Percentiles rank a stretch among this genome's conserved stretches.
Evolutionary conservation across 169 alveolate species (phyloP).

Genomic region (Plasmodium gonderi): DNA sequence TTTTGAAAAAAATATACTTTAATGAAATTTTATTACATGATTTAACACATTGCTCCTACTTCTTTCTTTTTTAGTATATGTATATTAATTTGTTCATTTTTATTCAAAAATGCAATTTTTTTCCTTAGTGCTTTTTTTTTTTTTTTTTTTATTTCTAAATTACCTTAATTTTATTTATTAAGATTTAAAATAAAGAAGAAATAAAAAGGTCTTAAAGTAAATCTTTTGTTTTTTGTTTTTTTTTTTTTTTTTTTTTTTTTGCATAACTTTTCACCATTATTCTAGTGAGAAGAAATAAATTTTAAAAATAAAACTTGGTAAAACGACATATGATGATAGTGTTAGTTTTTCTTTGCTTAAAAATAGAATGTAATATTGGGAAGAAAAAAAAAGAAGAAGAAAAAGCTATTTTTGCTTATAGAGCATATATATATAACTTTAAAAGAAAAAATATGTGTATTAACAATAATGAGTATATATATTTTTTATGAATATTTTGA

Average conservation of each 20-base stretch:
- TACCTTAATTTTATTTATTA: constrained; percentile 40
- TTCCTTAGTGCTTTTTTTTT: constrained; percentile 8
- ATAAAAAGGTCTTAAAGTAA: constrained; percentile 25
- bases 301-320: constrained; percentile 25
- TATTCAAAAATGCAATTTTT: constrained; percentile 25
- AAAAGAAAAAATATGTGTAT: constrained; percentile 8
- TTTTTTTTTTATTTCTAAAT: constrained; percentile 21
- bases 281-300: background rate
- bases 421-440: background rate
- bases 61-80: constrained; percentile 63
- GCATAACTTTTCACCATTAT: background rate
- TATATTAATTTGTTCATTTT: constrained; percentile 63
- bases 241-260: constrained; percentile 24
- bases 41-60: constrained; percentile 17
- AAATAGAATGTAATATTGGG: constrained; percentile 4
- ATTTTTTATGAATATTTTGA: background rate
- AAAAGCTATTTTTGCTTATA: background rate
- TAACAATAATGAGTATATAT: background rate
- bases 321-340: background rate
- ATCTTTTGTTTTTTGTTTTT: too few species aligned
- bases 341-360: constrained; percentile 6
- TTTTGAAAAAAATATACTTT: constrained; percentile 16
- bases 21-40: constrained; percentile 59
- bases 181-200: constrained; percentile 13
- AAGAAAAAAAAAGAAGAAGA: constrained; percentile 11